Conservation (phyloP, 345 rosid genomes). For the Brassica nigra region DNA sequence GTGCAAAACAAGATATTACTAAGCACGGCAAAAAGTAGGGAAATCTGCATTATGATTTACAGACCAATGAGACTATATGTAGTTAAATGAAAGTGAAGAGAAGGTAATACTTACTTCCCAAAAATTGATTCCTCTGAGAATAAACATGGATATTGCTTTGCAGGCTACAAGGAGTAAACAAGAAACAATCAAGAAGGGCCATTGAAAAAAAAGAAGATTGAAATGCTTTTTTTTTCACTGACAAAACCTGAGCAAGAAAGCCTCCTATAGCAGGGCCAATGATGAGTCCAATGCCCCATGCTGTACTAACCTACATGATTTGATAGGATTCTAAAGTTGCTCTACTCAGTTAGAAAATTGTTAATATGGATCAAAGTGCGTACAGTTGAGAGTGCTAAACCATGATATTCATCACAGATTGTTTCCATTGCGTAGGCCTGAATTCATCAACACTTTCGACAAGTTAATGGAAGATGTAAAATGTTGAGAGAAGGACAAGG, state of each 20-base stretch:
- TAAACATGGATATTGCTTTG: constrained; percentile 70
- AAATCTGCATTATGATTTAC: constrained; percentile 56
- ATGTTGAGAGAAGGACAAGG: background rate
- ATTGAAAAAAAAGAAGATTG: too few species aligned
- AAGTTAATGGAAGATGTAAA: background rate
- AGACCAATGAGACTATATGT: constrained; percentile 15
- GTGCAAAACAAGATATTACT: constrained; percentile 60
- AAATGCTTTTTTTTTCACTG: too few species aligned
- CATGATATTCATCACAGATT: constrained; percentile 75
- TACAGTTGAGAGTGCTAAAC: constrained; percentile 82
- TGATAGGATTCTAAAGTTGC: too few species aligned
- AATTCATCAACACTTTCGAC: background rate
- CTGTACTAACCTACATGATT: too few species aligned
- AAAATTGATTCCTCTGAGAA: constrained; percentile 71
- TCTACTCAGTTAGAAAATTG: too few species aligned
- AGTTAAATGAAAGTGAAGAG: background rate
- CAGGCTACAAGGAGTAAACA: constrained; percentile 16
- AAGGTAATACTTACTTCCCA: constrained; percentile 53
- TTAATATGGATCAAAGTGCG: constrained; percentile 30
- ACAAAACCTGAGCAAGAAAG: too few species aligned
- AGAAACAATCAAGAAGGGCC: too few species aligned
- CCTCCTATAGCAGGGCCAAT: too few species aligned
- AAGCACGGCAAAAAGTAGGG: constrained; percentile 81
- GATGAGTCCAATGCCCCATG: too few species aligned
- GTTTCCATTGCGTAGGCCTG: constrained; percentile 86